phyloP scores from a whole-genome alignment of 768 basidiomycete genomes.

The Calocera viscosa region DNA sequence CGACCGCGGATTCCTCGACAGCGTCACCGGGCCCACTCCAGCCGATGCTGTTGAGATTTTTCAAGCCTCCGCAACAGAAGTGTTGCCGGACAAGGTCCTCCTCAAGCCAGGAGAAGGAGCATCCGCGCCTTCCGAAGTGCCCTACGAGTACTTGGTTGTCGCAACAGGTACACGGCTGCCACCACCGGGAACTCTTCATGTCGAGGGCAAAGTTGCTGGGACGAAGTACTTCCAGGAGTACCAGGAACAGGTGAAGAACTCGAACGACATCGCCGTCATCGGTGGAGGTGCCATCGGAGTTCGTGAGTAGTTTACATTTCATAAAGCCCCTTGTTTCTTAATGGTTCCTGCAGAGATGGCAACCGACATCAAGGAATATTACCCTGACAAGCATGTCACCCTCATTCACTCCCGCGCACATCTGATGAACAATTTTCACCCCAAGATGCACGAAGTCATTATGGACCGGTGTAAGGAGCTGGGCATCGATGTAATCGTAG shows the following conservation, averaged over 20 bases:
- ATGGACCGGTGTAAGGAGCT: constrained; percentile 32
- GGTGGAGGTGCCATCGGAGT: constrained; percentile 32
- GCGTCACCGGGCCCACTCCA: not conserved
- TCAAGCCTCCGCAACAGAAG: not conserved
- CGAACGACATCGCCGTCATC: constrained; percentile 27
- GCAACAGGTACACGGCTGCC: constrained; percentile 38
- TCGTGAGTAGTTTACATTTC: constrained; percentile 18
- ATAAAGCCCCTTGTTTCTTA: not conserved
- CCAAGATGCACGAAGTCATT: constrained; percentile 30
- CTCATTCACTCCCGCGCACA: constrained; percentile 28
- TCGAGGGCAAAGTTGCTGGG: constrained; percentile 23
- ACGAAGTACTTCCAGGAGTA: constrained; percentile 24
- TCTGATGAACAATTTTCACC: constrained; percentile 28
- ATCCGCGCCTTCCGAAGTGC: constrained; percentile 21
- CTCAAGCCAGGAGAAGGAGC: not conserved
- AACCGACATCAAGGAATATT: constrained; percentile 28
- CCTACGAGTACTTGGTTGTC: constrained; percentile 47
- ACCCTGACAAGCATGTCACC: constrained; percentile 27
- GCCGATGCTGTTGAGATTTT: not conserved
- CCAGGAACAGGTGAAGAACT: constrained; percentile 21
- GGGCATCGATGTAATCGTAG: constrained; percentile 40
- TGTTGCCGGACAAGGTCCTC: not conserved
- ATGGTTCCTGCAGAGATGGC: constrained; percentile 23
- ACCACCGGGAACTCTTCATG: constrained; percentile 16
- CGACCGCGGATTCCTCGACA: not conserved